Evolutionary conservation across 129 eudicot genomes (phyloP).

Genomic region (Apium graveolens): DNA sequence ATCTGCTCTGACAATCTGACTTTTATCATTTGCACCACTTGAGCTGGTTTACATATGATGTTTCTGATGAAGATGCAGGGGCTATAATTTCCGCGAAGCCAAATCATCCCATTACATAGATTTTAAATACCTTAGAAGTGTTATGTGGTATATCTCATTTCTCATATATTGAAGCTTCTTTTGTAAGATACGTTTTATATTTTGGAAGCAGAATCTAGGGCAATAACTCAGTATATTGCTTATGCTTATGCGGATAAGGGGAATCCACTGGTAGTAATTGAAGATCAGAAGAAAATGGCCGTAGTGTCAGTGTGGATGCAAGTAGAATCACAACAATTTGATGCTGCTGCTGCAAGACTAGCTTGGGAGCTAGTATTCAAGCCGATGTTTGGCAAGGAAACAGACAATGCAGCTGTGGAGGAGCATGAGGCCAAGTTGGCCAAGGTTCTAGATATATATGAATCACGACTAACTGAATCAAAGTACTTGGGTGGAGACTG

Average conservation of each 20-base stretch:
- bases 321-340: constrained; percentile 43
- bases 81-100: background rate
- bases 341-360: constrained; percentile 16
- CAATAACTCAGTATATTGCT: constrained; percentile 20
- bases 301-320: constrained; percentile 31
- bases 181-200: background rate
- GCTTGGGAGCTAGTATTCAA: constrained; percentile 24
- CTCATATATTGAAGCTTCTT: background rate
- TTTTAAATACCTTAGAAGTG: background rate
- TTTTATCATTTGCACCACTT: no score
- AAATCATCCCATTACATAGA: background rate
- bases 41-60: no score
- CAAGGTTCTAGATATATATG: constrained; percentile 57
- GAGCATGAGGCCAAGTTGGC: constrained; percentile 35
- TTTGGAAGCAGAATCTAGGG: background rate
- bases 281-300: constrained; percentile 33
- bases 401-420: constrained; percentile 34
- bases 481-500: constrained; percentile 60
- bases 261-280: constrained; percentile 15
- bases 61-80: no score
- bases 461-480: constrained; percentile 35
- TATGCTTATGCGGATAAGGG: constrained; percentile 34
- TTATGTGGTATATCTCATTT: no score
- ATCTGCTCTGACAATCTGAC: no score
- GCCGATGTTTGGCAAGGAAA: constrained; percentile 29